Percentiles rank a stretch among this genome's conserved stretches.
These are phyloP conservation scores for Strobilomyces echinocephalus DNA, from an alignment of 768 basidiomycete genomes.

Conservation along the genomic window DNA sequence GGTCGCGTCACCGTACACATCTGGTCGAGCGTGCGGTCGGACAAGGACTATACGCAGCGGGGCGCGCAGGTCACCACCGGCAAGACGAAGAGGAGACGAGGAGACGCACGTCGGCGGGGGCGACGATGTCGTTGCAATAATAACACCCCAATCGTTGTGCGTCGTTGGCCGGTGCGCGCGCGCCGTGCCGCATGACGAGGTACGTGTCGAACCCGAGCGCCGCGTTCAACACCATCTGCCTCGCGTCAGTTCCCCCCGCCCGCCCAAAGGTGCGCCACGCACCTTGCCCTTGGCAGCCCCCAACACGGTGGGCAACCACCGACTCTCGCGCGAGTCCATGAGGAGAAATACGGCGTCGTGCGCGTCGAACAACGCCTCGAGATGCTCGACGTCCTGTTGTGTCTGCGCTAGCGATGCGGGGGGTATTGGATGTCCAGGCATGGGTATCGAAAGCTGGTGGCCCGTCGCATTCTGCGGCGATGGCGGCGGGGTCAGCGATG, in stretches of 20 bases:
- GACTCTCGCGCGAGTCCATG: conserved; percentile 97
- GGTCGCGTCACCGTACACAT: conserved; percentile 99
- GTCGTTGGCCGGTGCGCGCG: conserved; percentile 38
- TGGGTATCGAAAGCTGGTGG: conserved; percentile 77
- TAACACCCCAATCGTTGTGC: conserved; percentile 77
- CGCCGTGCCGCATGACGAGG: conserved; percentile 95
- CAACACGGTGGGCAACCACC: conserved; percentile 93
- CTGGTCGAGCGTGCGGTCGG: conserved; percentile 92
- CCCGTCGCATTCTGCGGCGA: conserved; percentile 84
- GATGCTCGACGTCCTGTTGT: conserved; percentile 59
- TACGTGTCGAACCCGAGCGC: conserved; percentile 95
- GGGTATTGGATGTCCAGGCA: conserved; percentile 95
- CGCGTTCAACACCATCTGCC: conserved; percentile 88
- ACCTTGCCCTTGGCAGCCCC: conserved; percentile 84
- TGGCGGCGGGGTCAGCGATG: background rate
- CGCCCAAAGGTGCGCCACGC: background rate
- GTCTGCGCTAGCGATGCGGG: conserved; percentile 49
- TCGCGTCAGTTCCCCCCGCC: background rate
- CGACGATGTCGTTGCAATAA: conserved; percentile 97
- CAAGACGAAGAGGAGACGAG: background rate
- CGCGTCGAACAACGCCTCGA: conserved; percentile 73
- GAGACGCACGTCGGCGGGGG: conserved; percentile 78
- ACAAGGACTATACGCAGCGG: conserved; percentile 44
- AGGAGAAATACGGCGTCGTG: conserved; percentile 92
- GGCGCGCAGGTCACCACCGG: too few relatives aligned